These are phyloP conservation scores for Myriangium duriaei DNA, from an alignment of 2,329 filamentous ascomycete species.

Conservation along the genomic window DNA sequence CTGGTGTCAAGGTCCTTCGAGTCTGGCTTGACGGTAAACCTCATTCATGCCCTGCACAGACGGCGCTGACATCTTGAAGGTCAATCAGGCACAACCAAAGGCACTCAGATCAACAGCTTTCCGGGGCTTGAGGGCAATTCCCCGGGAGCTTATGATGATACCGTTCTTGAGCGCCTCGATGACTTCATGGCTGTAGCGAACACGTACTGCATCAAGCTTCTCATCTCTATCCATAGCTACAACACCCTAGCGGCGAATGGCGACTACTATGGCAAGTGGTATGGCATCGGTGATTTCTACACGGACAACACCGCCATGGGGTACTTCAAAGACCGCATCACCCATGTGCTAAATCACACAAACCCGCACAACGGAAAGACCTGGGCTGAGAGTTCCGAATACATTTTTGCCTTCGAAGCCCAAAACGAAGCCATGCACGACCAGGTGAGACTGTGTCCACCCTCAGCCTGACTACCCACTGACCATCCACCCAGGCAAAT, in stretches of 20 bases:
- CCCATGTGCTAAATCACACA: constrained; percentile 11
- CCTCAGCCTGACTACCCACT: too few species aligned
- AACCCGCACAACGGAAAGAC: constrained; percentile 10
- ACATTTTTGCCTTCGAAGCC: too few species aligned
- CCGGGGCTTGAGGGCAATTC: constrained; percentile 12
- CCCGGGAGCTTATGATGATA: constrained; percentile 9
- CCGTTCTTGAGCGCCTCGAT: constrained; percentile 12
- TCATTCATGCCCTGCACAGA: too few species aligned
- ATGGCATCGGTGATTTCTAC: constrained; percentile 10
- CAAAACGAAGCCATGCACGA: too few species aligned
- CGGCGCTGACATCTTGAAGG: too few species aligned
- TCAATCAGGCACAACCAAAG: too few species aligned
- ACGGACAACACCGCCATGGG: constrained; percentile 5
- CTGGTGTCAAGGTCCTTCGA: too few species aligned
- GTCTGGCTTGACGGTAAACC: too few species aligned
- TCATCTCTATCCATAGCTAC: constrained; percentile 13
- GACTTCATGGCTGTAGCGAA: constrained; percentile 11
- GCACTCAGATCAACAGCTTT: too few species aligned
- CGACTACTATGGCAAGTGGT: constrained; percentile 11
- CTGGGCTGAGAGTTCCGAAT: too few species aligned
- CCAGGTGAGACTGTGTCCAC: too few species aligned
- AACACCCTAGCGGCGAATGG: constrained; percentile 9
- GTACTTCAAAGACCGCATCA: constrained; percentile 11
- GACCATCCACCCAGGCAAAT: too few species aligned
- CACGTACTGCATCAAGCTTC: constrained; percentile 12